phyloP scores from a whole-genome alignment of 2,329 filamentous ascomycete genomes.

The Fusarium armeniacum region DNA sequence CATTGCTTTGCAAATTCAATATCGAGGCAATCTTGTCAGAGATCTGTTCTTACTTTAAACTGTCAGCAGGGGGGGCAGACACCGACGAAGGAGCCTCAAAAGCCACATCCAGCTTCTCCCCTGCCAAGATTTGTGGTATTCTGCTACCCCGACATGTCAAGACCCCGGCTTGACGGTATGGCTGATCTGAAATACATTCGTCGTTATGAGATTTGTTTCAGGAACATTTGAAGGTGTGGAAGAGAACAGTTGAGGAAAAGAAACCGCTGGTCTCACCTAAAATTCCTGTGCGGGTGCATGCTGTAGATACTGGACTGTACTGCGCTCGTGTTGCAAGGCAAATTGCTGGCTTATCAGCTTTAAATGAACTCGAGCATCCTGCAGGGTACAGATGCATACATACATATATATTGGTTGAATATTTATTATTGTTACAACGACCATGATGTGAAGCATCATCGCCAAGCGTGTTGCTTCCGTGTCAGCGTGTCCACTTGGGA shows the following conservation, averaged over 20 bases:
- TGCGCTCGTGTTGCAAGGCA: slow-evolving; percentile 2
- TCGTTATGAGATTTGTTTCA: slow-evolving; percentile 13
- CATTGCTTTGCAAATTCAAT: not conserved
- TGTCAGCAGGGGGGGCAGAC: slow-evolving; percentile 4
- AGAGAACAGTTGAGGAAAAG: not conserved
- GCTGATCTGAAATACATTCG: slow-evolving; percentile 24
- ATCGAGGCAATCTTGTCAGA: not conserved
- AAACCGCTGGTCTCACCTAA: not conserved
- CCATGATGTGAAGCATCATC: slow-evolving; percentile 14
- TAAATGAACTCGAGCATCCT: not conserved
- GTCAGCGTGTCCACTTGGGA: slow-evolving; percentile 26
- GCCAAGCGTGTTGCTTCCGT: slow-evolving; percentile 17
- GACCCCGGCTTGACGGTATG: slow-evolving; percentile 18
- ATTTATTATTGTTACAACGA: not conserved
- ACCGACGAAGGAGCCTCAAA: slow-evolving; percentile 19
- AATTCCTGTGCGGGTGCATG: not conserved
- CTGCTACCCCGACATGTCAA: slow-evolving; percentile 2
- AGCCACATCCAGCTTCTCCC: slow-evolving; percentile 33
- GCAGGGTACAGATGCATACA: not conserved
- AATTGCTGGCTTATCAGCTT: not conserved
- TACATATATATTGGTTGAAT: not conserved
- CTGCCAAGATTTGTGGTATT: slow-evolving; percentile 34
- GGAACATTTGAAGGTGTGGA: slow-evolving; percentile 14
- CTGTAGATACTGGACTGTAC: not conserved
- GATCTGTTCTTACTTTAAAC: slow-evolving; percentile 7